Percentiles rank a stretch among this genome's conserved stretches.
Conservation (phyloP, 257 asterid species). For the Cruciata laevipes region DNA sequence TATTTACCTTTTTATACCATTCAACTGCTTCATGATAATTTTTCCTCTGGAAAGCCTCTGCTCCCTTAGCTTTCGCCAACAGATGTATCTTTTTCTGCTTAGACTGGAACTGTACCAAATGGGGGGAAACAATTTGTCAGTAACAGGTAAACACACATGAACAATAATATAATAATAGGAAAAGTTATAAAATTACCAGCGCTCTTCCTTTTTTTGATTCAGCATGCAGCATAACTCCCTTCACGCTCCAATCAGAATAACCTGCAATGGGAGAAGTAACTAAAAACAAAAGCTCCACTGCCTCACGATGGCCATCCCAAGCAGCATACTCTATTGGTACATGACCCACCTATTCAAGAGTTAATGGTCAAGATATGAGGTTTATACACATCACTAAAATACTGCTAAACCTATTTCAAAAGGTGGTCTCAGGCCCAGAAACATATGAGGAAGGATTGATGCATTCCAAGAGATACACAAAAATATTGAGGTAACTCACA, state of each 20-base stretch:
- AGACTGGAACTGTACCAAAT: constrained; percentile 11
- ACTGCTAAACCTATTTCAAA: background rate
- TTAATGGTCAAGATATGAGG: background rate
- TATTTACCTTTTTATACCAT: constrained; percentile 25
- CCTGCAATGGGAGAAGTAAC: constrained; percentile 11
- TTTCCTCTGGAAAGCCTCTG: background rate
- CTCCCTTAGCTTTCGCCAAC: constrained; percentile 9
- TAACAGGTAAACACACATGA: background rate
- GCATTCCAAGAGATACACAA: background rate
- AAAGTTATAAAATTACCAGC: background rate
- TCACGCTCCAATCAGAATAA: constrained; percentile 29
- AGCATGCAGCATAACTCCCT: constrained; percentile 14
- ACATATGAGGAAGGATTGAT: background rate
- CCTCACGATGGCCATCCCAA: background rate
- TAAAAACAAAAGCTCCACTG: constrained; percentile 22
- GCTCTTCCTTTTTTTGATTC: constrained; percentile 13
- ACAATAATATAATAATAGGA: too few species aligned
- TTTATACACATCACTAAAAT: background rate
- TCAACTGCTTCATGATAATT: constrained; percentile 16
- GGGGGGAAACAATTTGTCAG: background rate
- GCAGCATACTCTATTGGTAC: constrained; percentile 14
- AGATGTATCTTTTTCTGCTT: background rate
- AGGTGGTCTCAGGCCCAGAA: background rate
- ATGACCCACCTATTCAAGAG: constrained; percentile 4
- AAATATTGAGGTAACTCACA: background rate